These are phyloP conservation scores for Colletotrichum sp. DNA, from an alignment of 2,329 filamentous ascomycete genomes.

Conservation along the genomic window DNA sequence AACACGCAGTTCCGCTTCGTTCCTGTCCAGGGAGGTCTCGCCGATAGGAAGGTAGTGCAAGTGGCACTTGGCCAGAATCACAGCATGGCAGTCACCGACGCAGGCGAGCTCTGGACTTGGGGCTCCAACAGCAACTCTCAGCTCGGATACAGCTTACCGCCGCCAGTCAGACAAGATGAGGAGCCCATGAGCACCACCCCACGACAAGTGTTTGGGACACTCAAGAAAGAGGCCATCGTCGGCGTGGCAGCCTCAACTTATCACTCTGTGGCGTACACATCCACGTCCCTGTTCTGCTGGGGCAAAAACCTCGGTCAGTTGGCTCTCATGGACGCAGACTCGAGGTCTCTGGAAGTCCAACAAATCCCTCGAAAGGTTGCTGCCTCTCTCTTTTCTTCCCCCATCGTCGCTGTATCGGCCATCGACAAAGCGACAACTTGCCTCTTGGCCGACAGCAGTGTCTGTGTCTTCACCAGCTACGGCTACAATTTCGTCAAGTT, in stretches of 20 bases:
- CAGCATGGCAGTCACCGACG: slow-evolving; percentile 81
- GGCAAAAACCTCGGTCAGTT: slow-evolving; percentile 95
- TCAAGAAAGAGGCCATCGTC: slow-evolving; percentile 84
- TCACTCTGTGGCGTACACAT: slow-evolving; percentile 89
- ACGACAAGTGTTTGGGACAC: slow-evolving; percentile 86
- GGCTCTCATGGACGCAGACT: slow-evolving; percentile 93
- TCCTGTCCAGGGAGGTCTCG: slow-evolving; percentile 78
- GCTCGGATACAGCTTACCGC: slow-evolving; percentile 81
- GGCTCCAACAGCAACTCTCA: slow-evolving; percentile 87
- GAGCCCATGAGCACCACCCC: slow-evolving; percentile 83
- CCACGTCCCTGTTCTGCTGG: slow-evolving; percentile 85
- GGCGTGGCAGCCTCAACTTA: slow-evolving; percentile 88
- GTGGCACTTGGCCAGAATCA: slow-evolving; percentile 92
- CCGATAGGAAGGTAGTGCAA: slow-evolving; percentile 75
- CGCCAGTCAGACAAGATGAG: slow-evolving; percentile 72
- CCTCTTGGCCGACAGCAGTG: slow-evolving; percentile 83
- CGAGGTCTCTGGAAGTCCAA: slow-evolving; percentile 87
- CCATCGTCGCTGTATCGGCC: slow-evolving; percentile 80
- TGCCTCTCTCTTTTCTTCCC: slow-evolving; percentile 77
- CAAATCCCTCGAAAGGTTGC: slow-evolving; percentile 84
- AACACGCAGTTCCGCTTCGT: slow-evolving; percentile 86
- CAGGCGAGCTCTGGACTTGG: slow-evolving; percentile 95
- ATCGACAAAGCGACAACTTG: slow-evolving; percentile 90
- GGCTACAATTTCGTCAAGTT: slow-evolving; percentile 93
- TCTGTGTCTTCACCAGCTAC: slow-evolving; percentile 95